Percentiles rank a stretch among this genome's conserved stretches.
These are phyloP conservation scores for Tricholoma bakamatsutake DNA, from an alignment of 768 basidiomycete genomes.

Conservation along the genomic window DNA sequence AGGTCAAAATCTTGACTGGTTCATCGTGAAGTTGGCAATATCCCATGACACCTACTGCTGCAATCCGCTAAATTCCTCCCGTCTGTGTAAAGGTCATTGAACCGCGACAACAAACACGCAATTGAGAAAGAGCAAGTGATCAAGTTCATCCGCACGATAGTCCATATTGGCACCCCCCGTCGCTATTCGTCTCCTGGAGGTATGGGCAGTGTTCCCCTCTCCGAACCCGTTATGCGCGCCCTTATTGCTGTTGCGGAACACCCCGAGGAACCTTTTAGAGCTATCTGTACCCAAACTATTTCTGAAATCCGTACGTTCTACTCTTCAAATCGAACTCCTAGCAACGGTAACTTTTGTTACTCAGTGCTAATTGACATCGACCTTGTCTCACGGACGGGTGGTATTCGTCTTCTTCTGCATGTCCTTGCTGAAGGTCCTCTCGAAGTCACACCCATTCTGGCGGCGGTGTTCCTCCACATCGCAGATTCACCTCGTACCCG, in stretches of 20 bases:
- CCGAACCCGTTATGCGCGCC: constrained; percentile 77
- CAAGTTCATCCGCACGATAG: constrained; percentile 78
- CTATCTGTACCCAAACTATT: constrained; percentile 79
- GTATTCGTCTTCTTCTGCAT: constrained; percentile 81
- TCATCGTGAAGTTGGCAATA: constrained; percentile 72
- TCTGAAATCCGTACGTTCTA: constrained; percentile 75
- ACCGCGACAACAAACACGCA: constrained; percentile 76
- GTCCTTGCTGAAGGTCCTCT: constrained; percentile 85
- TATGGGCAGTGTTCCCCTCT: constrained; percentile 51
- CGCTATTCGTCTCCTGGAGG: constrained; percentile 39
- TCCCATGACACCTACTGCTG: background rate
- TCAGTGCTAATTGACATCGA: constrained; percentile 81
- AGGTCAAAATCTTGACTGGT: constrained; percentile 69
- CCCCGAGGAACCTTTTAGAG: constrained; percentile 81
- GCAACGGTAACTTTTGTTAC: constrained; percentile 1
- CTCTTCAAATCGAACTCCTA: background rate
- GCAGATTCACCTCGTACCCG: constrained; percentile 83
- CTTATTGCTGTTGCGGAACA: constrained; percentile 93
- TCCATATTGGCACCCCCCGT: constrained; percentile 66
- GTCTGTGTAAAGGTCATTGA: constrained; percentile 54
- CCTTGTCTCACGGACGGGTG: constrained; percentile 73
- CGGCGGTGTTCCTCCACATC: constrained; percentile 75
- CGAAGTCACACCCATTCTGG: constrained; percentile 74
- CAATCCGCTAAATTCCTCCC: constrained; percentile 6
- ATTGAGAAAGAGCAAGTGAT: constrained; percentile 91